Conservation (phyloP, 208 protist genomes). For the Willaertia magna region DNA sequence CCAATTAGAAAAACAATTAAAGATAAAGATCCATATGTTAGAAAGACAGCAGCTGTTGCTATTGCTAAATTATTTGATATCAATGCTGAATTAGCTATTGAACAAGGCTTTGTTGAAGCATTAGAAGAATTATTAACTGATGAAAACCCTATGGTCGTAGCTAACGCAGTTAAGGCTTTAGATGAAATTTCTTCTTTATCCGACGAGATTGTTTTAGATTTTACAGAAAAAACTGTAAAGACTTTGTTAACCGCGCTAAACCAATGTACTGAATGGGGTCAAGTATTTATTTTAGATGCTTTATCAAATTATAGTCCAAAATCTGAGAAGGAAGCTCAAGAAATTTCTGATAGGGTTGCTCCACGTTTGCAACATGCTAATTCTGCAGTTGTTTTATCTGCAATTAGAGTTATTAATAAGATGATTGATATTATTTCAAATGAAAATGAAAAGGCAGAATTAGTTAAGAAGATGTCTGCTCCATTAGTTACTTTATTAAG, state of each 20-base stretch:
- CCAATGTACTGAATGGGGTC: slow-evolving; percentile 95
- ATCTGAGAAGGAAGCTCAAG: slow-evolving; percentile 53
- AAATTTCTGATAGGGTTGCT: slow-evolving; percentile 79
- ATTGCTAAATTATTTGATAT: slow-evolving; percentile 94
- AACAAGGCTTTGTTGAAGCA: slow-evolving; percentile 64
- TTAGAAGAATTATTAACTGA: slow-evolving; percentile 81
- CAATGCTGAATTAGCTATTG: slow-evolving; percentile 60
- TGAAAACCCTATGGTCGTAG: slow-evolving; percentile 87
- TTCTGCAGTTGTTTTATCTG: slow-evolving; percentile 89
- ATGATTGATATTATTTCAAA: slow-evolving; percentile 46
- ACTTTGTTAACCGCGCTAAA: slow-evolving; percentile 85
- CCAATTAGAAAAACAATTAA: slow-evolving; percentile 74
- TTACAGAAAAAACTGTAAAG: slow-evolving; percentile 62
- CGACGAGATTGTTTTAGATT: slow-evolving; percentile 39
- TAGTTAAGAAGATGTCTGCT: slow-evolving; percentile 78
- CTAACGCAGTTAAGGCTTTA: slow-evolving; percentile 83
- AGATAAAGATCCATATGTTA: slow-evolving; percentile 93
- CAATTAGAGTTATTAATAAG: slow-evolving; percentile 80
- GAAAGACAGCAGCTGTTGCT: slow-evolving; percentile 89
- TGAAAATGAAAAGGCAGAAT: slow-evolving; percentile 36
- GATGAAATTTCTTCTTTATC: slow-evolving; percentile 72
- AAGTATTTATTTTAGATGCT: slow-evolving; percentile 92
- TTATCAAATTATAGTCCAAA: slow-evolving; percentile 58
- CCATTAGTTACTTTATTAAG: slow-evolving; percentile 72
- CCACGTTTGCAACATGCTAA: slow-evolving; percentile 92